Evolutionary conservation across 345 rosid genomes (phyloP).

Genomic region (Clausena lansium): DNA sequence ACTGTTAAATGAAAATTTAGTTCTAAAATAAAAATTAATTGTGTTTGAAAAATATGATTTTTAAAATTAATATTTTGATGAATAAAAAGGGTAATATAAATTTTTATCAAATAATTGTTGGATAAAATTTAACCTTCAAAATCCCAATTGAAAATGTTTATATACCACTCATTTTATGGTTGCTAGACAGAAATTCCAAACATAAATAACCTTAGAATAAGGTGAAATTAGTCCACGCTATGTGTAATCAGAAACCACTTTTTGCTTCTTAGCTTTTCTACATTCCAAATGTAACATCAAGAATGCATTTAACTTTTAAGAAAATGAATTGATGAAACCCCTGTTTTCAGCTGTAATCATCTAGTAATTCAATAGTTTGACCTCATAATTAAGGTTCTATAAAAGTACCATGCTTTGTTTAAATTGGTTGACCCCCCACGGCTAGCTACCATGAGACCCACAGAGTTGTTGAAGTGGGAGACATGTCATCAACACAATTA

Average conservation of each 20-base stretch:
- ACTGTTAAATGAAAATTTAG: too few relatives aligned
- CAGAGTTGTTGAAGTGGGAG: constrained; percentile 43
- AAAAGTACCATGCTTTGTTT: not conserved
- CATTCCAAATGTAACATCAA: not conserved
- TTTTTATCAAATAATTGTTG: too few relatives aligned
- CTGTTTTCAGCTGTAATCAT: not conserved
- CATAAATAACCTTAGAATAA: too few relatives aligned
- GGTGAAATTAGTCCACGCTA: not conserved
- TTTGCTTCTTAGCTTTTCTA: not conserved
- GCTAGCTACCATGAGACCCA: constrained; percentile 33
- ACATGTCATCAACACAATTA: constrained; percentile 33
- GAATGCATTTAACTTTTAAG: not conserved
- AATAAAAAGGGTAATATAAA: too few relatives aligned
- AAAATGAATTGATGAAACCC: not conserved
- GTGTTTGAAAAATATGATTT: too few relatives aligned
- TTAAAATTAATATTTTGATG: too few relatives aligned
- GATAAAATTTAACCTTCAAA: too few relatives aligned
- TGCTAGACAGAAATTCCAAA: not conserved
- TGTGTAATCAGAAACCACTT: not conserved
- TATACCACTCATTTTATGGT: too few relatives aligned
- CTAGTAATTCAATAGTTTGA: not conserved
- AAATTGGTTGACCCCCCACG: not conserved
- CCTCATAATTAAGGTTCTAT: not conserved
- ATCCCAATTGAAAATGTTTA: too few relatives aligned
- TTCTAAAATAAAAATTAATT: too few relatives aligned